A percentile compares a stretch with the other conserved stretches of the same genome.
Evolutionary conservation across 2,329 filamentous ascomycete species (phyloP).

Genomic region (Cercospora sp.): DNA sequence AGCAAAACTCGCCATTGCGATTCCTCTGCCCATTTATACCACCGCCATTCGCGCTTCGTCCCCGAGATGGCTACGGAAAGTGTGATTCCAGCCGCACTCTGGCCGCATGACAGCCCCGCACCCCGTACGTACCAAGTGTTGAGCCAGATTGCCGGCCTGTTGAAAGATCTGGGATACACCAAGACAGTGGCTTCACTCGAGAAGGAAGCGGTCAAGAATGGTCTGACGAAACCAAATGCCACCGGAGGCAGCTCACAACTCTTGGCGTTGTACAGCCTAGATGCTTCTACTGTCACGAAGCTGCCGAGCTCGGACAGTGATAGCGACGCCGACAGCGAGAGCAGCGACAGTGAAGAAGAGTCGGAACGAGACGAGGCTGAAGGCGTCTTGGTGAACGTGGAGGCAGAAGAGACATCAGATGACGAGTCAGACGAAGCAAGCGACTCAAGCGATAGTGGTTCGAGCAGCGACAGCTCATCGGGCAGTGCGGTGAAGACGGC

Average conservation of each 20-base stretch:
- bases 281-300: conserved; percentile 7
- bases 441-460: too few species aligned
- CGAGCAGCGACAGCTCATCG: conserved; percentile 18
- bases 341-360: conserved; percentile 25
- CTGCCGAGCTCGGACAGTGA: conserved; percentile 18
- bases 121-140: conserved; percentile 29
- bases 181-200: conserved; percentile 36
- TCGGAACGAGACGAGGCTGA: conserved; percentile 23
- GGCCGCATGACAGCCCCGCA: conserved; percentile 21
- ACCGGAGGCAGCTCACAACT: conserved; percentile 16
- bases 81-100: conserved; percentile 14
- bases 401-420: conserved; percentile 31
- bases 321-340: conserved; percentile 19
- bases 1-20: neutral
- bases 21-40: neutral
- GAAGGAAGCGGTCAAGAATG: conserved; percentile 38
- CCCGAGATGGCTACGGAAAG: conserved; percentile 4
- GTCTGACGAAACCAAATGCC: conserved; percentile 19
- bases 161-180: conserved; percentile 37
- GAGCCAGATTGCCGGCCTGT: conserved; percentile 34
- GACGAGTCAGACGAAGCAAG: conserved; percentile 30
- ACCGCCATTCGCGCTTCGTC: neutral
- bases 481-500: conserved; percentile 8
- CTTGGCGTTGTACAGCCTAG: conserved; percentile 30
- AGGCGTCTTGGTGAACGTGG: conserved; percentile 25